A percentile compares a stretch with the other conserved stretches of the same genome.
Evolutionary conservation across 1,284 basidiomycete species (phyloP).

Genomic region (Microbotryum intermedium): DNA sequence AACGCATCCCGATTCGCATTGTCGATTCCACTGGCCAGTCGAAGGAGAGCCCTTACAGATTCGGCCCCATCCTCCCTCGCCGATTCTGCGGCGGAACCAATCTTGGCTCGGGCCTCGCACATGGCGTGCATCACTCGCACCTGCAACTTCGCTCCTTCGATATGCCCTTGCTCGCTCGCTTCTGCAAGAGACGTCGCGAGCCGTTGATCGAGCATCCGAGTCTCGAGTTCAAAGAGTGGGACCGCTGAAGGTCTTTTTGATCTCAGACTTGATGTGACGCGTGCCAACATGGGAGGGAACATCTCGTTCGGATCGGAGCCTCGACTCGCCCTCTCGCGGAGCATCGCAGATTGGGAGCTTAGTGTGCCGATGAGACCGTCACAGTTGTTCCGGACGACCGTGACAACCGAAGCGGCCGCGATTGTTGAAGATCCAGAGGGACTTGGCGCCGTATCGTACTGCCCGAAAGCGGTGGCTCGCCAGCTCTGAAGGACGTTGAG

Average conservation of each 20-base stretch:
- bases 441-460: not conserved
- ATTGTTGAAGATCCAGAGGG: not conserved
- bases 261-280: slow-evolving; percentile 2
- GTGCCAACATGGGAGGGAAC: slow-evolving; percentile 2
- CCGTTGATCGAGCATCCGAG: slow-evolving; percentile 7
- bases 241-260: slow-evolving; percentile 7
- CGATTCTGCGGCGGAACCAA: slow-evolving; percentile 6
- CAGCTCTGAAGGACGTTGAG: slow-evolving; percentile 11
- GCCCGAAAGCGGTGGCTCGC: slow-evolving; percentile 7
- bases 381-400: slow-evolving; percentile 1
- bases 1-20: slow-evolving; percentile 11
- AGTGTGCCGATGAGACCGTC: slow-evolving; percentile 9
- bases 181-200: slow-evolving; percentile 4
- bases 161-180: slow-evolving; percentile 7
- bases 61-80: slow-evolving; percentile 3
- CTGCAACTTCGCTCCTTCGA: slow-evolving; percentile 2
- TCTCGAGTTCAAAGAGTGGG: slow-evolving; percentile 12
- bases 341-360: not conserved
- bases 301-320: slow-evolving; percentile 6
- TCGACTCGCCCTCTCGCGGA: not conserved
- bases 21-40: slow-evolving; percentile 12
- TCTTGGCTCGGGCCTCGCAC: slow-evolving; percentile 13
- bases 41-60: slow-evolving; percentile 1
- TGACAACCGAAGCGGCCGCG: slow-evolving; percentile 2
- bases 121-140: slow-evolving; percentile 12